phyloP scores from a whole-genome alignment of 192 early-diverging fungal species.

The Chytriomyces confervae region DNA sequence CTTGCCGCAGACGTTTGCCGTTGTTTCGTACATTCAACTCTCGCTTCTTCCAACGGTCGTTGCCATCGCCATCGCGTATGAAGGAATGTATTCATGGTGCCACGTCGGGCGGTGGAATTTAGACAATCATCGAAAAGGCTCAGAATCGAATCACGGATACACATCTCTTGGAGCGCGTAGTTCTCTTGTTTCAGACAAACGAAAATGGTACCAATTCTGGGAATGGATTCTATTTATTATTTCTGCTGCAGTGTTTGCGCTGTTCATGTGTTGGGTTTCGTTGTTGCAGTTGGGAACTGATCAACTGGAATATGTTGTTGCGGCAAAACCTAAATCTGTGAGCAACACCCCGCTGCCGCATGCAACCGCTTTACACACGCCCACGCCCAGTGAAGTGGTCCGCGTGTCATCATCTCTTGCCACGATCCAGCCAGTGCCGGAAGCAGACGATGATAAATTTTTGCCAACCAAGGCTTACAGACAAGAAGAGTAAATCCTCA shows the following conservation, averaged over 20 bases:
- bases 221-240: slow-evolving; percentile 17
- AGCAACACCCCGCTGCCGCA: neutral
- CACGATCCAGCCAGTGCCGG: no score
- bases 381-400: no score
- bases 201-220: slow-evolving; percentile 5
- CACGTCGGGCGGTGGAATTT: neutral
- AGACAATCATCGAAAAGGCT: neutral
- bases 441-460: no score
- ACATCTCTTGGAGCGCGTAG: slow-evolving; percentile 5
- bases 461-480: no score
- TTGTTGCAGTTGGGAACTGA: slow-evolving; percentile 1
- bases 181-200: neutral
- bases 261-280: neutral
- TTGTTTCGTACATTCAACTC: slow-evolving; percentile 14
- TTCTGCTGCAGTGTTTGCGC: neutral
- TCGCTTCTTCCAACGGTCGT: slow-evolving; percentile 6
- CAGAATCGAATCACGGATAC: neutral
- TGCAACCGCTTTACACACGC: no score
- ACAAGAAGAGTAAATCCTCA: no score
- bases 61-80: slow-evolving; percentile 13
- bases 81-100: slow-evolving; percentile 5
- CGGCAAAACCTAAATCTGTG: slow-evolving; percentile 8
- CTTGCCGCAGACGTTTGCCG: neutral
- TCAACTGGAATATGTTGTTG: slow-evolving; percentile 20
- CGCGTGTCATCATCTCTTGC: no score